phyloP scores from a whole-genome alignment of 1,284 basidiomycete genomes.

The Boletellus deceptivus region DNA sequence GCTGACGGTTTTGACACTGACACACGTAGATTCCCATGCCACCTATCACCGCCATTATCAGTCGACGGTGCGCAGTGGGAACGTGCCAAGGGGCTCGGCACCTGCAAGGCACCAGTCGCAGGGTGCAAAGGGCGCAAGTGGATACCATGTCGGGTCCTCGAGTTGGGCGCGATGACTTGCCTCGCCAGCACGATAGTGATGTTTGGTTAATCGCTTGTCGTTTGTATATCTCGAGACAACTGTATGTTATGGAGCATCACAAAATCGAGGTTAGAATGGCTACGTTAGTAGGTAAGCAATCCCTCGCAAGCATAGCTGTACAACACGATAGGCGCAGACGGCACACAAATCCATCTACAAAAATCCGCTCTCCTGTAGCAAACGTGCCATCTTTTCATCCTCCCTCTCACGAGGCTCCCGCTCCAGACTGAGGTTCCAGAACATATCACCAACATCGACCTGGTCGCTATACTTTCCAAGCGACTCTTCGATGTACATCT shows the following conservation, averaged over 20 bases:
- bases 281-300: conserved; percentile 11
- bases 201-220: no score
- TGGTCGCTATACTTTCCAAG: conserved; percentile 68
- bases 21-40: conserved; percentile 11
- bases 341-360: conserved; percentile 40
- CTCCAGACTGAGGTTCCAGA: conserved; percentile 84
- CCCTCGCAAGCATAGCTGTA: conserved; percentile 19
- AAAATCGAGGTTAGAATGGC: background rate
- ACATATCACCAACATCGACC: conserved; percentile 62
- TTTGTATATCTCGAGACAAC: background rate
- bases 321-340: conserved; percentile 15
- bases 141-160: conserved; percentile 5
- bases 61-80: conserved; percentile 21
- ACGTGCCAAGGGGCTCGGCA: conserved; percentile 10
- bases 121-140: conserved; percentile 1
- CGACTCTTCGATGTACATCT: conserved; percentile 76
- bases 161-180: background rate
- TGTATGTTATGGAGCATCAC: background rate
- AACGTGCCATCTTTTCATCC: conserved; percentile 88
- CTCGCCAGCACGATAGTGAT: no score
- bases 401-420: conserved; percentile 92
- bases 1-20: background rate
- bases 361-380: conserved; percentile 88
- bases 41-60: conserved; percentile 15
- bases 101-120: conserved; percentile 14